Percentiles rank a stretch among this genome's conserved stretches.
Evolutionary conservation across 768 basidiomycete genomes (phyloP).

Genomic region (Russula earlei): DNA sequence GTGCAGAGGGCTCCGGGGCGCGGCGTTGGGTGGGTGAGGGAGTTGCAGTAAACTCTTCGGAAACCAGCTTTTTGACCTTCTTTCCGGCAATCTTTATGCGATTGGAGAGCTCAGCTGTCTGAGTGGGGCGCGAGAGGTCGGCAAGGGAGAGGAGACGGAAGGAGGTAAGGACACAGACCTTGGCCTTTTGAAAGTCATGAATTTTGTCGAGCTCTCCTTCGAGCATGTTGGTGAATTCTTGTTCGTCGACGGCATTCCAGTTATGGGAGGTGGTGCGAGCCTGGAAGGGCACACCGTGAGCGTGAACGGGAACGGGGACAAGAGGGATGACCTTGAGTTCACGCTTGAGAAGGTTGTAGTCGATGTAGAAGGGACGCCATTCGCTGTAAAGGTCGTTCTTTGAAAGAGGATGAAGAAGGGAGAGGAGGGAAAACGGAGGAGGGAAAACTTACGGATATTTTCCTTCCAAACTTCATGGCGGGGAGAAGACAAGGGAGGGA

Average conservation of each 20-base stretch:
- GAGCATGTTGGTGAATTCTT: constrained; percentile 68
- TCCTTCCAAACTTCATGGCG: constrained; percentile 73
- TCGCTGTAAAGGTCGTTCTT: constrained; percentile 81
- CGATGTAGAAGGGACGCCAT: constrained; percentile 86
- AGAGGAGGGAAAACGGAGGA: constrained; percentile 6
- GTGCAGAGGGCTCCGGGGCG: constrained; percentile 14
- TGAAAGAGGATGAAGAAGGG: background rate
- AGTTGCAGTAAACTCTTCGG: constrained; percentile 34
- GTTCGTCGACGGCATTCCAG: constrained; percentile 78
- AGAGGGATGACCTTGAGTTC: constrained; percentile 63
- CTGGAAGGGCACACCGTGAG: constrained; percentile 23
- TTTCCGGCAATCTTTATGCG: constrained; percentile 79
- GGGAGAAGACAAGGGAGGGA: background rate
- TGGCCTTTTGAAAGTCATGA: constrained; percentile 84
- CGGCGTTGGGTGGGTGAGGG: constrained; percentile 4
- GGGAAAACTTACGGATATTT: constrained; percentile 49
- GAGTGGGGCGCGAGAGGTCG: background rate
- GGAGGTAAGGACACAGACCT: constrained; percentile 38
- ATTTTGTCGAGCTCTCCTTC: constrained; percentile 89
- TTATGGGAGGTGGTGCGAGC: constrained; percentile 41
- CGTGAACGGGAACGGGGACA: background rate
- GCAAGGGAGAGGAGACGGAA: background rate
- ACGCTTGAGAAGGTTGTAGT: constrained; percentile 84
- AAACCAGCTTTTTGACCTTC: constrained; percentile 70
- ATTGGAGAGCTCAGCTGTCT: constrained; percentile 75